phyloP scores from a whole-genome alignment of 495 filamentous ascomycete genomes.

The Neurospora sublineolata region DNA sequence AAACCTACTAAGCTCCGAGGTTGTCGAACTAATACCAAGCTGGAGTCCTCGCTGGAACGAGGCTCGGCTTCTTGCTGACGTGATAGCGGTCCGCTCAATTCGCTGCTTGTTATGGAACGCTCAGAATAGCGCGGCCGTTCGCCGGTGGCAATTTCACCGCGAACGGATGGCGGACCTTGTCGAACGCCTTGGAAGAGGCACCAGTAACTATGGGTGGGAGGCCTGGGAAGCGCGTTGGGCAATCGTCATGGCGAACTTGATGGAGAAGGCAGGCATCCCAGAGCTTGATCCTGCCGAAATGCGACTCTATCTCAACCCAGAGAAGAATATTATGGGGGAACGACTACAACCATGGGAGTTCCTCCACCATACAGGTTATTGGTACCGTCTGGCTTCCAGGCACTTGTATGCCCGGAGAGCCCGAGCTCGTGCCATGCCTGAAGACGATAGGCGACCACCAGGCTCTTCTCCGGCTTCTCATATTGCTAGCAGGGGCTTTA shows the following conservation, averaged over 20 bases:
- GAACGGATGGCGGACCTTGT: conserved; percentile 59
- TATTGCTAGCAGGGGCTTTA: conserved; percentile 54
- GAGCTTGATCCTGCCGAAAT: conserved; percentile 27
- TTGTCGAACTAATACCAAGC: conserved; percentile 75
- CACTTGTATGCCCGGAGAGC: conserved; percentile 48
- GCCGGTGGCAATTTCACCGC: conserved; percentile 65
- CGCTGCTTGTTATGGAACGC: conserved; percentile 67
- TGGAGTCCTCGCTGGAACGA: conserved; percentile 85
- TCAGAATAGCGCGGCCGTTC: conserved; percentile 62
- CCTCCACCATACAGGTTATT: conserved; percentile 82
- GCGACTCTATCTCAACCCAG: conserved; percentile 46
- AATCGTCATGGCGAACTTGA: conserved; percentile 65
- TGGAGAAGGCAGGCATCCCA: conserved; percentile 47
- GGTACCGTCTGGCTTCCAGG: conserved; percentile 60
- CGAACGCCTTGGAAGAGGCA: conserved; percentile 71
- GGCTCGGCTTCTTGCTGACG: conserved; percentile 67
- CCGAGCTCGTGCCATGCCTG: conserved; percentile 56
- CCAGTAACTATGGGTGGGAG: conserved; percentile 73
- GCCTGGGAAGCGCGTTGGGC: conserved; percentile 82
- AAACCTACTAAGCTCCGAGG: conserved; percentile 61
- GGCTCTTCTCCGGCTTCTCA: conserved; percentile 55
- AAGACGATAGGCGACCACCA: conserved; percentile 60
- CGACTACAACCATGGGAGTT: conserved; percentile 63
- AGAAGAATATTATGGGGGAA: conserved; percentile 59
- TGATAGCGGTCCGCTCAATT: conserved; percentile 64